A percentile compares a stretch with the other conserved stretches of the same genome.
Conservation (phyloP, 1,284 basidiomycete species). For the Omphalotus olearius region DNA sequence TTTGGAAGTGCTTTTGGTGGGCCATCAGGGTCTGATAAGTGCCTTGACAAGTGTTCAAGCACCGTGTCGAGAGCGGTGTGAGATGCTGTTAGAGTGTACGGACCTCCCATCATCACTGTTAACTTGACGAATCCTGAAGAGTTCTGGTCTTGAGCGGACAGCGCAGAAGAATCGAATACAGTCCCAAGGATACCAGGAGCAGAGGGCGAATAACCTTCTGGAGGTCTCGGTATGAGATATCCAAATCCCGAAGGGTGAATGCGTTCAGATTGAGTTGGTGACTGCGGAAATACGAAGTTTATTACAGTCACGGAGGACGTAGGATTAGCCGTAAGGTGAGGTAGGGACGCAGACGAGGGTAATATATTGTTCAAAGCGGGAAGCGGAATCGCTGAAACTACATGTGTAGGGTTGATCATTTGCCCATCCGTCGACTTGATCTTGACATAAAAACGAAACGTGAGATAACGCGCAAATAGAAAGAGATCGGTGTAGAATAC, state of each 20-base stretch:
- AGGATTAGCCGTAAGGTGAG: slow-evolving; percentile 51
- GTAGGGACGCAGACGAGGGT: slow-evolving; percentile 33
- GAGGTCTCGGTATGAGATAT: slow-evolving; percentile 85
- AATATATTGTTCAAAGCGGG: slow-evolving; percentile 57
- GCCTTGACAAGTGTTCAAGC: slow-evolving; percentile 25
- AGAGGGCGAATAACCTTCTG: slow-evolving; percentile 37
- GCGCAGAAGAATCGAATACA: slow-evolving; percentile 79
- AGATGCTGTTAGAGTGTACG: slow-evolving; percentile 39
- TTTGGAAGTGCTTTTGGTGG: slow-evolving; percentile 39
- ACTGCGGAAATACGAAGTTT: slow-evolving; percentile 68
- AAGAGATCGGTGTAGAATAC: slow-evolving; percentile 24
- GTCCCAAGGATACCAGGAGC: slow-evolving; percentile 68
- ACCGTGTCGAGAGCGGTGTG: slow-evolving; percentile 10
- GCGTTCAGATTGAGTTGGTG: slow-evolving; percentile 30
- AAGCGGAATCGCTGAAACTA: slow-evolving; percentile 72
- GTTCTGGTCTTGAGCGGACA: slow-evolving; percentile 62
- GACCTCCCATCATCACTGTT: slow-evolving; percentile 92
- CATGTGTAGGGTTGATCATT: slow-evolving; percentile 44
- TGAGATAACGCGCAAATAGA: not conserved
- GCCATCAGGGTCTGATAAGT: slow-evolving; percentile 33
- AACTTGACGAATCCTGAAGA: slow-evolving; percentile 54
- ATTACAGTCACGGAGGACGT: slow-evolving; percentile 67
- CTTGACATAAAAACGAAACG: slow-evolving; percentile 24
- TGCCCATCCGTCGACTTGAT: slow-evolving; percentile 36
- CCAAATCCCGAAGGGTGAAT: slow-evolving; percentile 88